These are phyloP conservation scores for Rauvolfia tetraphylla DNA, from an alignment of 257 asterid genomes.

Conservation along the genomic window DNA sequence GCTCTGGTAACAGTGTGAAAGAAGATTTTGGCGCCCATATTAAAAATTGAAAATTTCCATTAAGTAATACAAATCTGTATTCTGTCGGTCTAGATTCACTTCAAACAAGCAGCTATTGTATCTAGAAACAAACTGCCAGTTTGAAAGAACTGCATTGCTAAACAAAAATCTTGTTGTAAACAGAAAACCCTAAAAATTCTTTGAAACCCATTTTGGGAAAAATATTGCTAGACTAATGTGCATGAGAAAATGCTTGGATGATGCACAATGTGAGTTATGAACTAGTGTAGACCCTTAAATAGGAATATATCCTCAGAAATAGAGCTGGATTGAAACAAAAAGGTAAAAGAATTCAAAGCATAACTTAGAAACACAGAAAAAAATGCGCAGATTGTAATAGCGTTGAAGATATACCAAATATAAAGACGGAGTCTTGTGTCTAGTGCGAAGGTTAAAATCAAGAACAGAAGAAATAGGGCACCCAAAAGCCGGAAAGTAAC, in stretches of 20 bases:
- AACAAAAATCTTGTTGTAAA: background rate
- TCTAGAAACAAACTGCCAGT: background rate
- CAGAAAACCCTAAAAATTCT: background rate
- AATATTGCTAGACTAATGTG: background rate
- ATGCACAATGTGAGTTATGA: background rate
- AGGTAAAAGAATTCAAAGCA: background rate
- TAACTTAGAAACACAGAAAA: background rate
- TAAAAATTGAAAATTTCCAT: slow-evolving; percentile 1
- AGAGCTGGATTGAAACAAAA: background rate
- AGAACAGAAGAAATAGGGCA: slow-evolving; percentile 13
- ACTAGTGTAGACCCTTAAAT: background rate
- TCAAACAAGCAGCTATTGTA: slow-evolving; percentile 3
- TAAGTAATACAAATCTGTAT: background rate
- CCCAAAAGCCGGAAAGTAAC: background rate
- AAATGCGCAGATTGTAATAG: background rate
- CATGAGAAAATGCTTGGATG: background rate
- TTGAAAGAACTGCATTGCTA: background rate
- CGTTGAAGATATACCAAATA: background rate
- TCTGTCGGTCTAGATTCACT: background rate
- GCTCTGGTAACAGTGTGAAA: background rate
- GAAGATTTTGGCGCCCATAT: background rate
- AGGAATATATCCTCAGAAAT: background rate
- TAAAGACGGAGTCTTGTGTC: background rate
- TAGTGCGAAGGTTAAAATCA: background rate
- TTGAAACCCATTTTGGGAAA: background rate